Conservation (phyloP, 2,329 filamentous ascomycete genomes). For the Microsporum audouinii region DNA sequence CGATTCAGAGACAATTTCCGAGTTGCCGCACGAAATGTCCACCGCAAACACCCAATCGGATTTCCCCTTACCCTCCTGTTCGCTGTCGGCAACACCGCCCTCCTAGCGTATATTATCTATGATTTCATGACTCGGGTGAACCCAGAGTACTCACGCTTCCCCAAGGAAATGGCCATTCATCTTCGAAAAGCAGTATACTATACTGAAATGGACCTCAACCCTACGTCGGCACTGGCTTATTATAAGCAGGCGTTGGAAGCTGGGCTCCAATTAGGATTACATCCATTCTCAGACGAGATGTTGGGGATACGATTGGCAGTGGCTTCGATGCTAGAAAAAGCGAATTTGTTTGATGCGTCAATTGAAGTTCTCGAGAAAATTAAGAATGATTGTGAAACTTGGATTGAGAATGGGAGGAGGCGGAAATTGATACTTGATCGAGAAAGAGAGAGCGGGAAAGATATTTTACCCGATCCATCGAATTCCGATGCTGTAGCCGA, state of each 20-base stretch:
- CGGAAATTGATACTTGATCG: slow-evolving; percentile 15
- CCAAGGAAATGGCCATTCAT: slow-evolving; percentile 40
- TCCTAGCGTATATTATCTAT: slow-evolving; percentile 34
- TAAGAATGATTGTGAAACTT: slow-evolving; percentile 51
- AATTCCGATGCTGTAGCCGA: slow-evolving; percentile 15
- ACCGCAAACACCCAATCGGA: slow-evolving; percentile 34
- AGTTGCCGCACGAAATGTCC: slow-evolving; percentile 29
- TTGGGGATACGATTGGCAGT: slow-evolving; percentile 79
- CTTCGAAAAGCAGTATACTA: slow-evolving; percentile 80
- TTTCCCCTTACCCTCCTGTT: slow-evolving; percentile 33
- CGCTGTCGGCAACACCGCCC: slow-evolving; percentile 23
- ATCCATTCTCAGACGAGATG: slow-evolving; percentile 83
- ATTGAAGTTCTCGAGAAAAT: slow-evolving; percentile 70
- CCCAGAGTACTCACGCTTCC: slow-evolving; percentile 34
- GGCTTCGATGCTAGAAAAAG: slow-evolving; percentile 66
- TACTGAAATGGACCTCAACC: slow-evolving; percentile 63
- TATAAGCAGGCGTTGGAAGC: slow-evolving; percentile 69
- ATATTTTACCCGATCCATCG: slow-evolving; percentile 3
- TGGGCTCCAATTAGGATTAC: slow-evolving; percentile 62
- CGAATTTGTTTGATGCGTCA: slow-evolving; percentile 56
- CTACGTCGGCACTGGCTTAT: slow-evolving; percentile 66
- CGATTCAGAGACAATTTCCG: slow-evolving; percentile 25
- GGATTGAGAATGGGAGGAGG: slow-evolving; percentile 23
- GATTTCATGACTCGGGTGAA: slow-evolving; percentile 33
- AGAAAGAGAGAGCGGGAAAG: slow-evolving; percentile 10